Evolutionary conservation across 257 asterid genomes (phyloP).

Genomic region (Cruciata laevipes): DNA sequence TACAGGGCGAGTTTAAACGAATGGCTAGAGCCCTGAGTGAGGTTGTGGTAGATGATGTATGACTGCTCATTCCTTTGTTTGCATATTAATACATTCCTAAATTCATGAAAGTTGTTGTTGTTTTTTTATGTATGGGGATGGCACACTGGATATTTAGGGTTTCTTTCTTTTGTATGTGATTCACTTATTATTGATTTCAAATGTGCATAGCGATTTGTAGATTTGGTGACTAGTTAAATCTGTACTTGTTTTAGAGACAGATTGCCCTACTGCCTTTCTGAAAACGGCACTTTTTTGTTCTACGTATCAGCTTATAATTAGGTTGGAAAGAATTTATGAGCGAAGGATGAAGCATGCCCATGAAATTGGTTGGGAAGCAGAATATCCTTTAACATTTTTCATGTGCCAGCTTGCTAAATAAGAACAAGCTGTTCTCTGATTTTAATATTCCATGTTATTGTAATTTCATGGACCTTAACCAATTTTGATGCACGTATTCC

Average conservation of each 20-base stretch:
- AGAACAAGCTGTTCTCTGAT: not conserved
- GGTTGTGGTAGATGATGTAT: constrained; percentile 60
- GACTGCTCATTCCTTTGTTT: constrained; percentile 7
- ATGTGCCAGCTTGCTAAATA: not conserved
- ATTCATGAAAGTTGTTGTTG: not conserved
- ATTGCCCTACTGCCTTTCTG: not conserved
- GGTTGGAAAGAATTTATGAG: not conserved
- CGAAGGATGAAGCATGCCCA: not conserved
- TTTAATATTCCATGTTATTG: not conserved
- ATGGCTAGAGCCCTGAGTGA: constrained; percentile 52
- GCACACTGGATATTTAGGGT: not conserved
- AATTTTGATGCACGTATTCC: not conserved
- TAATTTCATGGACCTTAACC: constrained; percentile 11
- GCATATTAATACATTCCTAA: too few relatives aligned
- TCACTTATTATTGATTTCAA: not conserved
- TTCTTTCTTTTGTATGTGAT: not conserved
- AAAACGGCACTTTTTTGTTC: not conserved
- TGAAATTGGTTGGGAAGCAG: constrained; percentile 2
- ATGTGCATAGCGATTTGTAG: not conserved
- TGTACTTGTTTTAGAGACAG: not conserved
- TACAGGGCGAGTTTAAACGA: constrained; percentile 59
- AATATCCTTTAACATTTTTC: constrained; percentile 6
- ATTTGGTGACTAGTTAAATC: not conserved
- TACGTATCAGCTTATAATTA: not conserved
- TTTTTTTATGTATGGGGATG: not conserved